A percentile compares a stretch with the other conserved stretches of the same genome.
phyloP scores from a whole-genome alignment of 495 filamentous ascomycete genomes.

The Penicillium mononematosum region DNA sequence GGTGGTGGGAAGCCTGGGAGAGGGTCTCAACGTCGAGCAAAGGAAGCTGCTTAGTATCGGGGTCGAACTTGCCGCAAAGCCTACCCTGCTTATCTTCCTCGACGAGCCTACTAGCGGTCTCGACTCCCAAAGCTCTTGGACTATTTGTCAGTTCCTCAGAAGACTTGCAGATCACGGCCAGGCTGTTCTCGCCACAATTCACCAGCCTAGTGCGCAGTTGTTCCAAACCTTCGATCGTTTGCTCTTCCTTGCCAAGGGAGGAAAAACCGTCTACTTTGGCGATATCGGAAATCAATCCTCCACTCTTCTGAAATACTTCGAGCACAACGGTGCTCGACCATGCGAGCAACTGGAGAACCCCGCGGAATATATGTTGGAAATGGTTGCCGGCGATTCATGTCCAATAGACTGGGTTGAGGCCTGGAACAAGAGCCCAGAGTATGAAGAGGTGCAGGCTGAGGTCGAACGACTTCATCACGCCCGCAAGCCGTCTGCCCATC shows the following conservation, averaged over 20 bases:
- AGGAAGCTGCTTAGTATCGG: slow-evolving; percentile 85
- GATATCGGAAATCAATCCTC: slow-evolving; percentile 73
- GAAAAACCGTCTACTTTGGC: slow-evolving; percentile 83
- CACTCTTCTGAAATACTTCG: slow-evolving; percentile 70
- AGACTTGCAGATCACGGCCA: slow-evolving; percentile 82
- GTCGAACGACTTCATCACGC: slow-evolving; percentile 59
- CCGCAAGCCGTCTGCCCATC: slow-evolving; percentile 23
- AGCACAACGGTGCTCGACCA: slow-evolving; percentile 62
- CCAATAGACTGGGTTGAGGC: slow-evolving; percentile 73
- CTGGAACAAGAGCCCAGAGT: slow-evolving; percentile 73
- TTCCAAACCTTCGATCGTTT: slow-evolving; percentile 91
- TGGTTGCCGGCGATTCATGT: slow-evolving; percentile 56
- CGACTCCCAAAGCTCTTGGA: slow-evolving; percentile 83
- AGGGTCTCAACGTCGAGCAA: slow-evolving; percentile 84
- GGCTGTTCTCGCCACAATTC: slow-evolving; percentile 88
- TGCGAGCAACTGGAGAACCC: slow-evolving; percentile 74
- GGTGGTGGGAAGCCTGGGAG: slow-evolving; percentile 41
- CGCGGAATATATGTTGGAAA: slow-evolving; percentile 89
- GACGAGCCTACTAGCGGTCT: slow-evolving; percentile 90
- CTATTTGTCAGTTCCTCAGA: slow-evolving; percentile 73
- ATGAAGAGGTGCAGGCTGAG: slow-evolving; percentile 59
- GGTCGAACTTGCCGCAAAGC: slow-evolving; percentile 86
- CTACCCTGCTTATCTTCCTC: slow-evolving; percentile 79
- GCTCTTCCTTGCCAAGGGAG: slow-evolving; percentile 76
- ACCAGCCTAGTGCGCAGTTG: slow-evolving; percentile 85